Evolutionary conservation across 2,329 filamentous ascomycete species (phyloP), one percentile per base, ranked within the genome.

Genomic region (Colletotrichum aenigma): DNA sequence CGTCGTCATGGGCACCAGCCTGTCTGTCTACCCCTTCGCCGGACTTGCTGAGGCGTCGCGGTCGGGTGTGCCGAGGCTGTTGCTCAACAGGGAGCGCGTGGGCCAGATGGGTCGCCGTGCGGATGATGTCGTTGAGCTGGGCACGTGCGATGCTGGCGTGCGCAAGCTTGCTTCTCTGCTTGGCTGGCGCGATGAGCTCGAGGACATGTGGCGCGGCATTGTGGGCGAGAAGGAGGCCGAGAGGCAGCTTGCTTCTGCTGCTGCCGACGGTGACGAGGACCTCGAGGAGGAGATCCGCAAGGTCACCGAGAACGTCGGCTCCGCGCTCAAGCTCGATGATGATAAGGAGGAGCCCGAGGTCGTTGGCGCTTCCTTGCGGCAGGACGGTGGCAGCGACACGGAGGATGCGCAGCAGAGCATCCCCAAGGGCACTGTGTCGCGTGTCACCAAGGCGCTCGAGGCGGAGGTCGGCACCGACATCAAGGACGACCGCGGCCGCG

Each of bases 21-120:
- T 98, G 75, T 92, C 89, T 1, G 96, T 98, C 3, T 94, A 96
- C 77, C 97, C 97, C 0, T 99, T 99, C 83, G 95, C 96, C 2
- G 92, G 92, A 62, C 86, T 98, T 66, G 96, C 96, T 0, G 86
- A 89, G 16, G 86, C 93, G 78, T 93, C 92, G 26, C 81, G 83
- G 4, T 88, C 92, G 2, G 88, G 87, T 1, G 91, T 90, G 4
- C 97, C 96, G 1, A 91, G 97, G 12, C 86, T 99, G 3, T 88
- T 99, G 24, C 94, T 99, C 84, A 99, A 99, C 83, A 90, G 93
- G 85, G 95, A 98, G 83, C 87, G 87, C 43, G 97, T 98, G 0
- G 96, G 97, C 0, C 91, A 91, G 24, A 83, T 99, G 43, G 97
- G 97, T 1, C 89, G 89, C 9, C 88, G 95, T 30, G 82, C 93